Conservation (phyloP, 208 protist genomes). For the Crithidia bombi region DNA sequence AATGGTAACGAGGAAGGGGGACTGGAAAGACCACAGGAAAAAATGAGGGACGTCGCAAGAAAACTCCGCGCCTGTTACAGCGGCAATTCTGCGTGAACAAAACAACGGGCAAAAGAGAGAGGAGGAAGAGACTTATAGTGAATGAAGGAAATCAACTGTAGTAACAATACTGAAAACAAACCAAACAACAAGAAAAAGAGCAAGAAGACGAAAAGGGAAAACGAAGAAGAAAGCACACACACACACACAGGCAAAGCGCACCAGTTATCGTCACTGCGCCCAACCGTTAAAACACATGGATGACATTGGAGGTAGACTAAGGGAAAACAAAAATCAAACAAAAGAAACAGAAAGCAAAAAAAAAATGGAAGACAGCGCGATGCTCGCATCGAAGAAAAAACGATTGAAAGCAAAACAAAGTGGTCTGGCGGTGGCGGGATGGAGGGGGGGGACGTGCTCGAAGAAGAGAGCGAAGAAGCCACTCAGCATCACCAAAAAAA, state of each 20-base stretch:
- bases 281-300: not conserved
- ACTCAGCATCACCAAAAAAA: not conserved
- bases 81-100: not conserved
- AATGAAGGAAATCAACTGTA: too few relatives aligned
- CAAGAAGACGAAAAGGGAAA: not conserved
- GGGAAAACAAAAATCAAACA: slow-evolving; percentile 2
- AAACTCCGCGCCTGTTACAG: not conserved
- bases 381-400: slow-evolving; percentile 10
- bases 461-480: not conserved
- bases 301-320: too few relatives aligned
- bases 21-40: too few relatives aligned
- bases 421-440: not conserved
- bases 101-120: too few relatives aligned
- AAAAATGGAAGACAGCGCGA: not conserved
- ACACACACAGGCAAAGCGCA: not conserved
- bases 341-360: slow-evolving; percentile 2
- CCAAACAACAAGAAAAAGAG: slow-evolving; percentile 6
- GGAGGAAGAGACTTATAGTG: too few relatives aligned
- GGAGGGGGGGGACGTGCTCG: not conserved
- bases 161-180: not conserved
- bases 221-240: not conserved
- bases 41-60: not conserved
- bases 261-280: not conserved
- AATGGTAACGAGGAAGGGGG: not conserved
- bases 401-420: not conserved